These are phyloP conservation scores for Tilletia horrida DNA, from an alignment of 1,284 basidiomycete species.

Conservation along the genomic window DNA sequence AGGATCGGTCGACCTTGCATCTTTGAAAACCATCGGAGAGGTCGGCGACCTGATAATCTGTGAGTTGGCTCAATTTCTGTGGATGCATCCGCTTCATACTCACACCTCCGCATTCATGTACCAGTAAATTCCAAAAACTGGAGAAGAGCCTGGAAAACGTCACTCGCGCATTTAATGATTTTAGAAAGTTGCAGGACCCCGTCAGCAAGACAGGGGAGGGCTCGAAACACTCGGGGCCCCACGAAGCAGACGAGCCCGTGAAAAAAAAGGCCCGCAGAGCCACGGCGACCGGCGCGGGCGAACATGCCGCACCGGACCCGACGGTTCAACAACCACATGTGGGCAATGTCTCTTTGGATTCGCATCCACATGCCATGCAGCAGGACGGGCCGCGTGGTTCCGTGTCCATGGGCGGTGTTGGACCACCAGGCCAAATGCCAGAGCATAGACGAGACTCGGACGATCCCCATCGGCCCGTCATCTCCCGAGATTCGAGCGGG, in stretches of 20 bases:
- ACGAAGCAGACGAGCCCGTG: background rate
- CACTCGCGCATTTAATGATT: conserved; percentile 8
- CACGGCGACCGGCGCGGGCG: background rate
- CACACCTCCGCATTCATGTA: background rate
- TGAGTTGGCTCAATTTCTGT: background rate
- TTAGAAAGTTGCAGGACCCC: background rate
- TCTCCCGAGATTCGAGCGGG: background rate
- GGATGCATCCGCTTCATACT: background rate
- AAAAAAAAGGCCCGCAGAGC: background rate
- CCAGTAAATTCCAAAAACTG: conserved; percentile 11
- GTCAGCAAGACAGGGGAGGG: background rate
- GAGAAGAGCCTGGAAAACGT: conserved; percentile 8
- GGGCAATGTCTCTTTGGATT: background rate
- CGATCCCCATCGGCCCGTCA: background rate
- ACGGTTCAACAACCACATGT: background rate
- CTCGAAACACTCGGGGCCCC: background rate
- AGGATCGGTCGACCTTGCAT: conserved; percentile 4
- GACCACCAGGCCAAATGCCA: background rate
- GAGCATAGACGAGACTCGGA: background rate
- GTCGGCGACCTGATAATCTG: conserved; percentile 8
- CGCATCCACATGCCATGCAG: too few species aligned
- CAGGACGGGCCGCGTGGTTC: background rate
- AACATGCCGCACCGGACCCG: background rate
- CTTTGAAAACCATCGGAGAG: background rate
- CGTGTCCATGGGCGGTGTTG: background rate